Conservation (phyloP, 129 eudicot genomes). For the Heracleum sosnowskyi region DNA sequence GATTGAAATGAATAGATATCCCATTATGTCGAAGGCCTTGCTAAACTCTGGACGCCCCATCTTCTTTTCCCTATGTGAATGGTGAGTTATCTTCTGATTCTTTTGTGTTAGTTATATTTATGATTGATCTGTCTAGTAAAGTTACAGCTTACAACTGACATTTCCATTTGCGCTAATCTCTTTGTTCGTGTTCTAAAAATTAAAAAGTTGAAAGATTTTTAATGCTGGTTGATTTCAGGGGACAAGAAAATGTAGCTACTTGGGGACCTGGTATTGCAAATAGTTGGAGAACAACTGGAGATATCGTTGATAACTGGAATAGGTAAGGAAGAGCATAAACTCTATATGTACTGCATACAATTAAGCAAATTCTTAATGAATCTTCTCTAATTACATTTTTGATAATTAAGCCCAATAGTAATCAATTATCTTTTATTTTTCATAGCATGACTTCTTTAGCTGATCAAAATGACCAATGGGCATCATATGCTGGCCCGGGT, state of each 20-base stretch:
- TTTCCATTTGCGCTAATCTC: neutral
- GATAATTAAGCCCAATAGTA: neutral
- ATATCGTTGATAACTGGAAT: constrained; percentile 70
- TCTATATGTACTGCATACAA: no score
- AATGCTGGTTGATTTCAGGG: constrained; percentile 36
- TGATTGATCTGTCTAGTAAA: neutral
- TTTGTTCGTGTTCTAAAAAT: neutral
- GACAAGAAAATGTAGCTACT: constrained; percentile 80
- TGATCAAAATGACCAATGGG: constrained; percentile 80
- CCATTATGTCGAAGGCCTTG: constrained; percentile 69
- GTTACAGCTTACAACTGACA: neutral
- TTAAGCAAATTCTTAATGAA: neutral
- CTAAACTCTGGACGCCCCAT: constrained; percentile 67
- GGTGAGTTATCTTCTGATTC: constrained; percentile 34
- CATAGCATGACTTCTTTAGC: constrained; percentile 68
- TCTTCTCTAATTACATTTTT: neutral
- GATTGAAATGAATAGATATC: constrained; percentile 45
- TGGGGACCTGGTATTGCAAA: constrained; percentile 73
- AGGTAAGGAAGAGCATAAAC: constrained; percentile 27
- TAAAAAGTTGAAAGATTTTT: neutral
- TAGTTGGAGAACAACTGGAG: constrained; percentile 99
- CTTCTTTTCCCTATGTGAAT: constrained; percentile 82
- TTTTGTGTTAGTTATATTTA: neutral
- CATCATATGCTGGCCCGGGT: constrained; percentile 77
- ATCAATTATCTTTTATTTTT: neutral